These are phyloP conservation scores for Naganishia sp. DNA, from an alignment of 1,284 basidiomycete species.

Conservation along the genomic window DNA sequence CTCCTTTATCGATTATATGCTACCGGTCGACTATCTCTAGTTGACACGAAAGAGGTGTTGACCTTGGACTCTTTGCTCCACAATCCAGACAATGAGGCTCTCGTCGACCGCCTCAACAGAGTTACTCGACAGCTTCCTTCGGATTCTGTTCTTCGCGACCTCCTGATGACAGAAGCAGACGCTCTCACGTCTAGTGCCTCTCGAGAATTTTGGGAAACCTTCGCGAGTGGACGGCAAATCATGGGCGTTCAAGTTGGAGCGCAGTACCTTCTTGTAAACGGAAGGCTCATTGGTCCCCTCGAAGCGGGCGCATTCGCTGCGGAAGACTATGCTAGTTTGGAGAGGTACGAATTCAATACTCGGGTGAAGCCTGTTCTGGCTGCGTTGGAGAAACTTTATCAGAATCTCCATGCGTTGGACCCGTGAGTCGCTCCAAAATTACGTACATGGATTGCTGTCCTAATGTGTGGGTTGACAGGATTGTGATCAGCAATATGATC, in stretches of 20 bases:
- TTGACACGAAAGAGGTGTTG: conserved; percentile 42
- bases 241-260: conserved; percentile 64
- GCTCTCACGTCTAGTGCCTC: conserved; percentile 37
- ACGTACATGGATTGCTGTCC: background rate
- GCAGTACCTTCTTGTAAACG: conserved; percentile 72
- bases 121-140: conserved; percentile 23
- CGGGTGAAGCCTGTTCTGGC: conserved; percentile 67
- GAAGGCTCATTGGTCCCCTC: conserved; percentile 74
- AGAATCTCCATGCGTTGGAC: conserved; percentile 56
- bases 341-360: conserved; percentile 69
- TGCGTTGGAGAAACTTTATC: conserved; percentile 63
- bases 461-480: background rate
- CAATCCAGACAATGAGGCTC: conserved; percentile 34
- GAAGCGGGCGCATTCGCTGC: conserved; percentile 61
- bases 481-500: conserved; percentile 20
- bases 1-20: conserved; percentile 46
- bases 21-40: conserved; percentile 36
- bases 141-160: conserved; percentile 1
- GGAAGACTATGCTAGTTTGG: conserved; percentile 69
- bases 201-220: conserved; percentile 47
- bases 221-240: conserved; percentile 36
- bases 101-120: conserved; percentile 33
- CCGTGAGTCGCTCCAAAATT: conserved; percentile 47
- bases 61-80: conserved; percentile 42
- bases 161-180: conserved; percentile 5